Conservation (phyloP, 345 rosid species). For the Raphanus sativus region DNA sequence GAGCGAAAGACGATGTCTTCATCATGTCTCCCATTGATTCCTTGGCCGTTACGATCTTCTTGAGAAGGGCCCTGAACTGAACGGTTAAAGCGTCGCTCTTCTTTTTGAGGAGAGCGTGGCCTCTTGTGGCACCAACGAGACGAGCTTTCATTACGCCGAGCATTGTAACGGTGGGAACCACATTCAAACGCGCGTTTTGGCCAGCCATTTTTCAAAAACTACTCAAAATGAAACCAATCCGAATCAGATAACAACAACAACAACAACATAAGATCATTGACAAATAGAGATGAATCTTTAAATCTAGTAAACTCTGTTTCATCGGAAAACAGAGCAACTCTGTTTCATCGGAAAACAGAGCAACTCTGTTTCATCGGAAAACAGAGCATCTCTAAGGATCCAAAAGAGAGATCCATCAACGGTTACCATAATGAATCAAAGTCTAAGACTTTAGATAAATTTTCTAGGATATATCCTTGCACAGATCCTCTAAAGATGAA, state of each 20-base stretch:
- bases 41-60: slow-evolving; percentile 75
- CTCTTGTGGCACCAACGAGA: slow-evolving; percentile 87
- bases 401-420: neutral
- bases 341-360: neutral
- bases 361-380: neutral
- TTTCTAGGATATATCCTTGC: neutral
- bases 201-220: slow-evolving; percentile 62
- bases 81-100: slow-evolving; percentile 96
- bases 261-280: neutral
- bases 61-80: slow-evolving; percentile 81
- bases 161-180: slow-evolving; percentile 88
- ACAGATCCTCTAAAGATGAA: slow-evolving; percentile 24
- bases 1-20: slow-evolving; percentile 80
- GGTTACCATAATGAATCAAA: slow-evolving; percentile 13
- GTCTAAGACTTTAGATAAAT: neutral
- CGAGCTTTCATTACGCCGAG: slow-evolving; percentile 79
- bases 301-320: neutral
- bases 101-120: slow-evolving; percentile 93
- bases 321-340: neutral
- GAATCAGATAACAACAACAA: neutral
- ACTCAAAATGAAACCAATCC: neutral
- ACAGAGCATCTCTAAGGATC: slow-evolving; percentile 11
- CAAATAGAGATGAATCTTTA: neutral
- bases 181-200: slow-evolving; percentile 74
- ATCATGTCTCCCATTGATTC: slow-evolving; percentile 90